These are phyloP conservation scores for Mortierella sp. DNA, from an alignment of 371 early-diverging fungal species.

Conservation along the genomic window DNA sequence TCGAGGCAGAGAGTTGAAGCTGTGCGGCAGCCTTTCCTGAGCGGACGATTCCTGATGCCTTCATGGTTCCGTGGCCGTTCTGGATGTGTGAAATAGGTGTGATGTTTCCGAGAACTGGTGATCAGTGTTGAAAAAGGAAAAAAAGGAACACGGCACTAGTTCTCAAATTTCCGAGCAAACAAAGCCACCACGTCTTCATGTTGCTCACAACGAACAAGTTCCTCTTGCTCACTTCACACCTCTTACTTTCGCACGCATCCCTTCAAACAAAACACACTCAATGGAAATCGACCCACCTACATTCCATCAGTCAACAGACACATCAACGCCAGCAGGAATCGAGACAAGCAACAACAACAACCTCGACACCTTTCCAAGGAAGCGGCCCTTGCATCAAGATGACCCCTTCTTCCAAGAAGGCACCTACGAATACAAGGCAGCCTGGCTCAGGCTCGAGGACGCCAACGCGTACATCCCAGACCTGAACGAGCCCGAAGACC, in stretches of 20 bases:
- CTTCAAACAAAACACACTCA: background rate
- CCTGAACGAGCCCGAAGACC: constrained; percentile 11
- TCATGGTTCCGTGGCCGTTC: constrained; percentile 6
- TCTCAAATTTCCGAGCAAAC: constrained; percentile 11
- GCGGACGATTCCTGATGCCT: constrained; percentile 11
- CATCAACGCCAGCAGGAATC: background rate
- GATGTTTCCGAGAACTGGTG: constrained; percentile 9
- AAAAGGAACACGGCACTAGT: background rate
- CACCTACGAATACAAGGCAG: constrained; percentile 63
- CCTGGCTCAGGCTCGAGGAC: constrained; percentile 60
- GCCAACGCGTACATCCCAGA: constrained; percentile 41
- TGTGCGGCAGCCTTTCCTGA: background rate
- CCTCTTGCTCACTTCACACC: background rate
- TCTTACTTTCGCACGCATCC: background rate
- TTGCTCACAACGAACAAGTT: background rate
- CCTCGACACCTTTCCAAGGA: constrained; percentile 8
- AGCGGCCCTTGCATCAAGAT: constrained; percentile 45
- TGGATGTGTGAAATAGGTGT: background rate
- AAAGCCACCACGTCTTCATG: constrained; percentile 7
- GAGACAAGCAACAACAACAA: background rate
- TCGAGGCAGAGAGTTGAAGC: background rate
- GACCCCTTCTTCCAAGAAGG: constrained; percentile 70
- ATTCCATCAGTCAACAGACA: background rate
- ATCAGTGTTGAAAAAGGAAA: background rate
- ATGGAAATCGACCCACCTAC: constrained; percentile 39